Conservation (phyloP, 1,139 yeast genomes). For the Yamadazyma atlantica region DNA sequence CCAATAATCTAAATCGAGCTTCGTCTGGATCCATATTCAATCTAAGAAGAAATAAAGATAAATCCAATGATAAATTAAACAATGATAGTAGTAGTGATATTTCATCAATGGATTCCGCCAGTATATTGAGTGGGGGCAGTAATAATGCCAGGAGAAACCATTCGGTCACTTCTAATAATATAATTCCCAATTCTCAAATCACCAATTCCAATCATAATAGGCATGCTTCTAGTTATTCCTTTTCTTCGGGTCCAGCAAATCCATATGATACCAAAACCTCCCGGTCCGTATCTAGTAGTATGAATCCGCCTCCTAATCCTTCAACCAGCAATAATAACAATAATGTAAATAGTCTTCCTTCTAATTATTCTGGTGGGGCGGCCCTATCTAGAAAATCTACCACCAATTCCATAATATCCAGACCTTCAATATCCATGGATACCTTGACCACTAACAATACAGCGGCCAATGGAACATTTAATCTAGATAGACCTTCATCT, state of each 20-base stretch:
- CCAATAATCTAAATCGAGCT: slow-evolving; percentile 22
- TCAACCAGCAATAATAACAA: not conserved
- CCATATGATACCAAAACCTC: slow-evolving; percentile 31
- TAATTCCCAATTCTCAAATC: slow-evolving; percentile 32
- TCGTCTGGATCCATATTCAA: slow-evolving; percentile 43
- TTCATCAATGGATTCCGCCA: slow-evolving; percentile 36
- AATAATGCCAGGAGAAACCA: slow-evolving; percentile 47
- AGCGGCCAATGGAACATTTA: slow-evolving; percentile 19
- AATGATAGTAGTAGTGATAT: slow-evolving; percentile 31
- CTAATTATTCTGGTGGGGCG: slow-evolving; percentile 10
- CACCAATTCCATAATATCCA: slow-evolving; percentile 28
- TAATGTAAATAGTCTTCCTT: slow-evolving; percentile 2
- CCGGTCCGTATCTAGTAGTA: slow-evolving; percentile 6
- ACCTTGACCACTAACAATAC: slow-evolving; percentile 15
- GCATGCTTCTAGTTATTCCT: slow-evolving; percentile 42
- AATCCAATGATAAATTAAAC: slow-evolving; percentile 8
- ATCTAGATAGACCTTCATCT: slow-evolving; percentile 56
- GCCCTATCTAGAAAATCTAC: slow-evolving; percentile 23
- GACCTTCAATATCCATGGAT: slow-evolving; percentile 29
- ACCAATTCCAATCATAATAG: slow-evolving; percentile 37
- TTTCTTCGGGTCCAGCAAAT: slow-evolving; percentile 24
- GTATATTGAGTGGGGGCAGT: slow-evolving; percentile 28
- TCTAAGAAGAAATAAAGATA: slow-evolving; percentile 28
- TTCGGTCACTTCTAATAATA: slow-evolving; percentile 16
- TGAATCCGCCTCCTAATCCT: too few species aligned